phyloP scores from a whole-genome alignment of 2,329 filamentous ascomycete species.

The Colletotrichum tropicale region DNA sequence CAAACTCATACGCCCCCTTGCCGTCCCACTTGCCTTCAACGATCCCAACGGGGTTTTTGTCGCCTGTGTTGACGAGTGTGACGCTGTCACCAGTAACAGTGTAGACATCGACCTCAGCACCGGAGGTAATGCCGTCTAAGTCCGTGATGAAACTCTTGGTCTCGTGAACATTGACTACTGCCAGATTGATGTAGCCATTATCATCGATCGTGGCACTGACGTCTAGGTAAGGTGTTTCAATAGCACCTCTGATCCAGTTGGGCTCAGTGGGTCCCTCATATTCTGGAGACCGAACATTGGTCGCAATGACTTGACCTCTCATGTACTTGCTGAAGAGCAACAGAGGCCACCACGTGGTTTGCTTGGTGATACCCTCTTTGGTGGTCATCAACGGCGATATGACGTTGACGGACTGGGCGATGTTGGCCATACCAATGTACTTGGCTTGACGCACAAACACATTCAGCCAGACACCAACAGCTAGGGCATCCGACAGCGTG shows the following conservation, averaged over 20 bases:
- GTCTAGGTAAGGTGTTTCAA: conserved; percentile 75
- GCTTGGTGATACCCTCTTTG: conserved; percentile 65
- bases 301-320: conserved; percentile 72
- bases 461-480: conserved; percentile 78
- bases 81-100: conserved; percentile 64
- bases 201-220: conserved; percentile 65
- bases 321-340: conserved; percentile 68
- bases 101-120: conserved; percentile 61
- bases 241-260: conserved; percentile 65
- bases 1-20: conserved; percentile 66
- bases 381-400: conserved; percentile 79
- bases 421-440: conserved; percentile 78
- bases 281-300: conserved; percentile 65
- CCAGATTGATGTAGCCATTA: conserved; percentile 67
- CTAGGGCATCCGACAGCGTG: conserved; percentile 76
- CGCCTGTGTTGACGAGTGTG: conserved; percentile 65
- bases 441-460: conserved; percentile 75
- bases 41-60: conserved; percentile 62
- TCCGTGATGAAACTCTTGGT: conserved; percentile 62
- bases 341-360: conserved; percentile 78
- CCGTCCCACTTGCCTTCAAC: conserved; percentile 62
- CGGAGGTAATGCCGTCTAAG: conserved; percentile 57
- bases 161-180: conserved; percentile 75
- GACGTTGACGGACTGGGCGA: conserved; percentile 80
- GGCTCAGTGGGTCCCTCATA: conserved; percentile 73